These are phyloP conservation scores for Lyophyllum shimeji DNA, from an alignment of 768 basidiomycete genomes.

Conservation along the genomic window DNA sequence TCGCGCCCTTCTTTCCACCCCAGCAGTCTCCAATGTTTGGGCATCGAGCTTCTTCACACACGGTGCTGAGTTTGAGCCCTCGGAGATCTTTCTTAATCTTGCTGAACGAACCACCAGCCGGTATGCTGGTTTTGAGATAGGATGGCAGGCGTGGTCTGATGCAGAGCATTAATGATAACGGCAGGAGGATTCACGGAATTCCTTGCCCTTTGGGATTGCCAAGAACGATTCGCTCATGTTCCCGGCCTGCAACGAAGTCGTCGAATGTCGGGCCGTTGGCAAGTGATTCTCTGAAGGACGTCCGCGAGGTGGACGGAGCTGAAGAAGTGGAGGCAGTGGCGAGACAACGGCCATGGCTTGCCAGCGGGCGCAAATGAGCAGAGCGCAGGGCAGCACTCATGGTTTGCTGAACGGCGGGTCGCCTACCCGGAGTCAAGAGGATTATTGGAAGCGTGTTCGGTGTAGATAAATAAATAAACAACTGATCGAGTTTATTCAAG, in stretches of 20 bases:
- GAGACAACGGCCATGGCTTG: slow-evolving; percentile 36
- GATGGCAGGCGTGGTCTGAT: slow-evolving; percentile 81
- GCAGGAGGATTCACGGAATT: neutral
- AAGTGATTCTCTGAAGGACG: slow-evolving; percentile 51
- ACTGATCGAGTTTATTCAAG: too few relatives aligned
- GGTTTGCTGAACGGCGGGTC: neutral
- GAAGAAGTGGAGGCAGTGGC: slow-evolving; percentile 56
- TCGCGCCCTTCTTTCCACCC: slow-evolving; percentile 77
- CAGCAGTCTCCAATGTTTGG: slow-evolving; percentile 99
- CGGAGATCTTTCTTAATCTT: slow-evolving; percentile 95
- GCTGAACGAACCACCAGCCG: slow-evolving; percentile 83
- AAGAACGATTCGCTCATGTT: slow-evolving; percentile 59
- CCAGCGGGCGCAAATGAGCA: slow-evolving; percentile 10
- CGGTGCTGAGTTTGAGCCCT: slow-evolving; percentile 89
- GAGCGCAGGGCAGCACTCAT: slow-evolving; percentile 13
- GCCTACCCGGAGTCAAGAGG: neutral
- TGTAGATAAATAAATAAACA: neutral
- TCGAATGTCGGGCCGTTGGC: slow-evolving; percentile 72
- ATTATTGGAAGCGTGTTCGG: neutral
- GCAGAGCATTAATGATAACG: slow-evolving; percentile 2
- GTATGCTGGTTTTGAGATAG: slow-evolving; percentile 89
- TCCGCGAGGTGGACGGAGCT: slow-evolving; percentile 30
- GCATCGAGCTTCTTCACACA: slow-evolving; percentile 98
- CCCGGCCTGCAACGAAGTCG: slow-evolving; percentile 74
- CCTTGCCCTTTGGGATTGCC: slow-evolving; percentile 67